phyloP scores from a whole-genome alignment of 805 yeast genomes.

The Ogataea angusta region DNA sequence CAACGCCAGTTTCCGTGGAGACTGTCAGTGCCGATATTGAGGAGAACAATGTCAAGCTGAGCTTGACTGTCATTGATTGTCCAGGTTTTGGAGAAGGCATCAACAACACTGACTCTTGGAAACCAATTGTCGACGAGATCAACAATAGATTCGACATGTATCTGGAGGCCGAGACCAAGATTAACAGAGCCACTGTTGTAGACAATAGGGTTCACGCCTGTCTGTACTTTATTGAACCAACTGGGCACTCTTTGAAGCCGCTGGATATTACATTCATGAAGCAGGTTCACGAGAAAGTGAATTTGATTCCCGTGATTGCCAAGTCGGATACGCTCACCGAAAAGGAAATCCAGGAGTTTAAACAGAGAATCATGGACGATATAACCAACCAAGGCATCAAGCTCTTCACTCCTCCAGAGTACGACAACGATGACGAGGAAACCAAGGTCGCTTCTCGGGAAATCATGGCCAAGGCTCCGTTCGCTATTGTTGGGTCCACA shows the following conservation, averaged over 20 bases:
- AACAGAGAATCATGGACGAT: constrained; percentile 74
- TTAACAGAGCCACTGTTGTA: constrained; percentile 63
- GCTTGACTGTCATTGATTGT: constrained; percentile 79
- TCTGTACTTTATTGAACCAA: constrained; percentile 92
- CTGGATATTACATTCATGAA: constrained; percentile 87
- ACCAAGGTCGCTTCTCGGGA: constrained; percentile 61
- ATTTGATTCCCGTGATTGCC: constrained; percentile 91
- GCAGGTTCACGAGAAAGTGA: constrained; percentile 84
- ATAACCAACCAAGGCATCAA: constrained; percentile 70
- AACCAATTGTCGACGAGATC: constrained; percentile 87
- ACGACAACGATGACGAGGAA: constrained; percentile 79
- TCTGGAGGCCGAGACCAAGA: constrained; percentile 84
- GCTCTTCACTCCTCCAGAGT: constrained; percentile 71
- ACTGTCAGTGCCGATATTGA: constrained; percentile 71
- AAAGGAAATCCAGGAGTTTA: constrained; percentile 76
- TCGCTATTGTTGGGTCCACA: constrained; percentile 92
- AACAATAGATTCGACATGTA: constrained; percentile 81
- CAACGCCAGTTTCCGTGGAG: constrained; percentile 52
- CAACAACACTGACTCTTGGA: constrained; percentile 78
- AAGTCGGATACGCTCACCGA: constrained; percentile 91
- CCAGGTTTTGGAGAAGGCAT: constrained; percentile 94
- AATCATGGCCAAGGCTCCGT: constrained; percentile 73
- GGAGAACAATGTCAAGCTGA: constrained; percentile 89
- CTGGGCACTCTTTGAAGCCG: constrained; percentile 89
- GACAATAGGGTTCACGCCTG: constrained; percentile 93